Percentiles rank a stretch among this genome's conserved stretches.
phyloP scores from a whole-genome alignment of 108 stramenopile genomes.

The Fistulifera pelliculosa region DNA sequence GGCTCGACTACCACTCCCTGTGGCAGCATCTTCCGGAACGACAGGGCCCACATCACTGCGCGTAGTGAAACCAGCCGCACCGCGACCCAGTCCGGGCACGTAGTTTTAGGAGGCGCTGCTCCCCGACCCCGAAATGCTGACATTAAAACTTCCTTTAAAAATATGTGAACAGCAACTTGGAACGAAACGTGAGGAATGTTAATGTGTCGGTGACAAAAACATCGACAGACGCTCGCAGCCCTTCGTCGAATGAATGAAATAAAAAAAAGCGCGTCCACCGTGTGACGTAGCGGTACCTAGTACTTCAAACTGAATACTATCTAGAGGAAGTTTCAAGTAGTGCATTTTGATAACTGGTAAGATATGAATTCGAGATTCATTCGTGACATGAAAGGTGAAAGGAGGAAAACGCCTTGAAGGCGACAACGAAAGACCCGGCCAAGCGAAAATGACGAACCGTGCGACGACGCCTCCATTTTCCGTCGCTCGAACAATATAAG shows the following conservation, averaged over 20 bases:
- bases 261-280: too few species aligned
- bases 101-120: slow-evolving; percentile 32
- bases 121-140: neutral
- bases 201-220: neutral
- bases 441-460: too few species aligned
- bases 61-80: slow-evolving; percentile 96
- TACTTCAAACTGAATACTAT: too few species aligned
- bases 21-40: slow-evolving; percentile 11
- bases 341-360: too few species aligned
- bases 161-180: neutral
- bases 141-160: neutral
- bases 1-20: slow-evolving; percentile 20
- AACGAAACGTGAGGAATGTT: neutral
- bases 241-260: neutral
- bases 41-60: slow-evolving; percentile 87
- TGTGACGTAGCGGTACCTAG: too few species aligned
- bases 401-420: too few species aligned
- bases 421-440: too few species aligned
- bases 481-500: too few species aligned
- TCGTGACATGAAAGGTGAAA: too few species aligned
- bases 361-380: too few species aligned
- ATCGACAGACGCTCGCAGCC: neutral
- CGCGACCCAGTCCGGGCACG: slow-evolving; percentile 93
- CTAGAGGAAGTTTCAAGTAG: too few species aligned
- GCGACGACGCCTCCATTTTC: too few species aligned